Percentiles rank a stretch among this genome's conserved stretches.
Evolutionary conservation across 1,139 yeast species (phyloP).

Genomic region (Debaryomyces psychrophilus): DNA sequence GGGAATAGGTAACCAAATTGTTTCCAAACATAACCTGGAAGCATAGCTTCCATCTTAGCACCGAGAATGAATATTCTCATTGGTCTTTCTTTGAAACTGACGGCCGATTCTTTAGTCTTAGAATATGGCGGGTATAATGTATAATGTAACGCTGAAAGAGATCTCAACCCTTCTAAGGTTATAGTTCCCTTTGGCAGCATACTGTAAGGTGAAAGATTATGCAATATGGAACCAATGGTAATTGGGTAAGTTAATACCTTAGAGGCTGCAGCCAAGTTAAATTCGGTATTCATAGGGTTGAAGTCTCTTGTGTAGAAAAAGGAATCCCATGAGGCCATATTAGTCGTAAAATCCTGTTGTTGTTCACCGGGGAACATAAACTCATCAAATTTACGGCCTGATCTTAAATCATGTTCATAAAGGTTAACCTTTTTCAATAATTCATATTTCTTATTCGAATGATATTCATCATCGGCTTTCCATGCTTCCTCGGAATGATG

Average conservation of each 20-base stretch:
- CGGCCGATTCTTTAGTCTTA: constrained; percentile 43
- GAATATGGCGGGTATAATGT: constrained; percentile 78
- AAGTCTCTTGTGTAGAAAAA: constrained; percentile 91
- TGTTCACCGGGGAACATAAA: constrained; percentile 88
- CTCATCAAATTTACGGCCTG: constrained; percentile 93
- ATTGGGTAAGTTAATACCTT: constrained; percentile 92
- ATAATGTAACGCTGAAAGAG: constrained; percentile 87
- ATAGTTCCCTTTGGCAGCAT: constrained; percentile 84
- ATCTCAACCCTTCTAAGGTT: constrained; percentile 88
- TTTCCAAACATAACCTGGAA: constrained; percentile 96
- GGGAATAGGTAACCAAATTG: constrained; percentile 90
- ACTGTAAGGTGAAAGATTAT: constrained; percentile 82
- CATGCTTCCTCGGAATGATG: constrained; percentile 91
- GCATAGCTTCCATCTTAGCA: constrained; percentile 89
- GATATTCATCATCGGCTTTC: constrained; percentile 78
- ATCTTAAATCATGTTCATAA: constrained; percentile 91
- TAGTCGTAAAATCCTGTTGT: constrained; percentile 74
- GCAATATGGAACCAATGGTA: constrained; percentile 82
- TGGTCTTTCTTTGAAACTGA: constrained; percentile 77
- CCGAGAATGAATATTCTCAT: constrained; percentile 88
- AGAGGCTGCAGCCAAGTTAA: constrained; percentile 92
- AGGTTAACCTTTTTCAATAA: constrained; percentile 82
- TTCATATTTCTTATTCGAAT: constrained; percentile 65
- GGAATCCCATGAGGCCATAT: constrained; percentile 87
- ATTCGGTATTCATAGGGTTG: constrained; percentile 95